Percentiles rank a stretch among this genome's conserved stretches.
These are phyloP conservation scores for Wickerhamia fluorescens DNA, from an alignment of 805 yeast genomes.

Conservation along the genomic window DNA sequence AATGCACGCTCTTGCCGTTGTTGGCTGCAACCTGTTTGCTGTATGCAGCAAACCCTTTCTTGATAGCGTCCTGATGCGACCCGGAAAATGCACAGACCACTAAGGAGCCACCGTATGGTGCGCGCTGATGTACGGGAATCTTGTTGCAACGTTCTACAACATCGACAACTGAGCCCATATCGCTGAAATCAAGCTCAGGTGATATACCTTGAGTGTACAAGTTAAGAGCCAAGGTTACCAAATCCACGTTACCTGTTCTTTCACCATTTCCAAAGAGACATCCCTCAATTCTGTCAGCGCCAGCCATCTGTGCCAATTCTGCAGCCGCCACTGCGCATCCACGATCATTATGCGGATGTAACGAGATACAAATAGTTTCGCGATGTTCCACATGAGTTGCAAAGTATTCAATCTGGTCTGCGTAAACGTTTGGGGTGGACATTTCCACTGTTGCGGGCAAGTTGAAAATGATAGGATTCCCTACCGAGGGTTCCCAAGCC, in stretches of 20 bases:
- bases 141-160: slow-evolving; percentile 75
- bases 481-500: slow-evolving; percentile 66
- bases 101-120: slow-evolving; percentile 77
- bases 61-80: slow-evolving; percentile 85
- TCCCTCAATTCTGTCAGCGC: slow-evolving; percentile 86
- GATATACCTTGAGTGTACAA: slow-evolving; percentile 72
- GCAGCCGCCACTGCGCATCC: slow-evolving; percentile 90
- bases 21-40: slow-evolving; percentile 30
- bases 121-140: slow-evolving; percentile 70
- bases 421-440: slow-evolving; percentile 74
- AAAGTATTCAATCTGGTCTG: slow-evolving; percentile 79
- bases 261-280: slow-evolving; percentile 83
- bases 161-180: slow-evolving; percentile 58
- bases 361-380: slow-evolving; percentile 64
- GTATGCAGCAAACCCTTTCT: slow-evolving; percentile 62
- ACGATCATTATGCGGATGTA: slow-evolving; percentile 80
- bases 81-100: slow-evolving; percentile 83
- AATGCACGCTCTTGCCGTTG: slow-evolving; percentile 33
- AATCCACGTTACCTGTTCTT: slow-evolving; percentile 81
- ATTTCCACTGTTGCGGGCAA: slow-evolving; percentile 83
- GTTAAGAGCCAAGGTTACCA: slow-evolving; percentile 71
- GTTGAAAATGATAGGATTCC: slow-evolving; percentile 68
- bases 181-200: slow-evolving; percentile 67
- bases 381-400: slow-evolving; percentile 54
- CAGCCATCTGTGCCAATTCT: slow-evolving; percentile 74